Evolutionary conservation across 2,329 filamentous ascomycete genomes (phyloP), one percentile per base, ranked within the genome.

Genomic region (Talaromyces marneffei): DNA sequence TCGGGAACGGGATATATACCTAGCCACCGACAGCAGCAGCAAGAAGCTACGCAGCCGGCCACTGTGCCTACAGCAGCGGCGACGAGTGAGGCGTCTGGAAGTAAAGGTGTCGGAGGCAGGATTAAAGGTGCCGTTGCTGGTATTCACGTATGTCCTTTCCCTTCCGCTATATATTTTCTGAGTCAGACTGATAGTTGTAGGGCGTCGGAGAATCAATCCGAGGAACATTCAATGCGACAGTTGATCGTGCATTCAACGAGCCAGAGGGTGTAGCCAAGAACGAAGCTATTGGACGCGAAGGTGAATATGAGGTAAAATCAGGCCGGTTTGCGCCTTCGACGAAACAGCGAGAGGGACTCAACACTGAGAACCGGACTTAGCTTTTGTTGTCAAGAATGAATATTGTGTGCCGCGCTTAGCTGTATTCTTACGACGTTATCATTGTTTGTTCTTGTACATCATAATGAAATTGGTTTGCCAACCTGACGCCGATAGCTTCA

Each of bases 181-280:
- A 20, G 20, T 9, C 14, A 6, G n/a, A 4, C 44, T 48, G 2
- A 40, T 39, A 16, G 59, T 3, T 57, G 63, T 65, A 78, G 74
- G 76, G 76, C 7, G 69, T 70, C 18, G 77, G 77, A 5, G 77
- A 79, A 63, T 71, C 72, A 3, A 65, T 78, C 35, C 75, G 76
- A 18, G 77, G 76, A 4, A 70, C 69, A 1, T 53, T 75, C 3
- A 74, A 67, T 58, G 69, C 72, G n/a, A 71, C 73, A 0, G 69
- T 77, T 44, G 76, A 79, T 62, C 67, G 70, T 57, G 66, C 73
- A 4, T 76, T 77, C 64, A 71, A 75, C 29, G 70, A 74, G 20
- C 59, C 70, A 2, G 70, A 77, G 29, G 71, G 73, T 4, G 72
- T 69, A 1, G 67, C 65, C 14, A 72, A 72, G 62, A 77, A 78